phyloP scores from a whole-genome alignment of 2,329 filamentous ascomycete species.

The Aspergillus sp. region DNA sequence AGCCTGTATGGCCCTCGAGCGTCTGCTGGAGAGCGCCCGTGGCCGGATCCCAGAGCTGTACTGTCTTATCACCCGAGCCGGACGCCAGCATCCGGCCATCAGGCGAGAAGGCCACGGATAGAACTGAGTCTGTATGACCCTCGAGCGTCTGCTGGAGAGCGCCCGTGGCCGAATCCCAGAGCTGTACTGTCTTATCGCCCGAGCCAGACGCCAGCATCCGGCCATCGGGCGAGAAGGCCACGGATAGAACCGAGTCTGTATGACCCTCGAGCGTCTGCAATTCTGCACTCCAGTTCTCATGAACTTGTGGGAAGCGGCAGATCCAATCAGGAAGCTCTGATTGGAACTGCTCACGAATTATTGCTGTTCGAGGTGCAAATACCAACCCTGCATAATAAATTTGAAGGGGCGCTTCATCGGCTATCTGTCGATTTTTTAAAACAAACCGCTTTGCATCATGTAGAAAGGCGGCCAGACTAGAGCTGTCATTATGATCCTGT shows the following conservation, averaged over 20 bases:
- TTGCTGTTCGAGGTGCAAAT: slow-evolving; percentile 28
- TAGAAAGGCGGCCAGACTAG: slow-evolving; percentile 18
- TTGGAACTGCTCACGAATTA: slow-evolving; percentile 27
- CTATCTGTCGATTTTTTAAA: slow-evolving; percentile 26
- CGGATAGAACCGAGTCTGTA: slow-evolving; percentile 10
- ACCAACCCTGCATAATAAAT: slow-evolving; percentile 33
- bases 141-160: slow-evolving; percentile 3
- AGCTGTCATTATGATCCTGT: background rate
- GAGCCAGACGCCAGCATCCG: slow-evolving; percentile 5
- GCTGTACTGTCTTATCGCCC: background rate
- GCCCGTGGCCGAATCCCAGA: too few species aligned
- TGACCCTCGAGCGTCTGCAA: slow-evolving; percentile 12
- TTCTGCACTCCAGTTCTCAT: slow-evolving; percentile 12
- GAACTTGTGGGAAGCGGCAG: slow-evolving; percentile 10
- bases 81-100: too few species aligned
- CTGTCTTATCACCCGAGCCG: too few species aligned
- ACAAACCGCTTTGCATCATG: slow-evolving; percentile 32
- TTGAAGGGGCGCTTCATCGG: slow-evolving; percentile 34
- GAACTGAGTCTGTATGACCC: too few species aligned
- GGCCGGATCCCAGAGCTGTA: too few species aligned
- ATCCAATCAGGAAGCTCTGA: slow-evolving; percentile 20
- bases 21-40: background rate
- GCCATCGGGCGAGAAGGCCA: background rate
- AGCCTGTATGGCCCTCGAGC: slow-evolving; percentile 9
- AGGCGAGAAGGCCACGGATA: too few species aligned